Evolutionary conservation across 495 filamentous ascomycete genomes (phyloP), one percentile per base, ranked within the genome.

Genomic region (Entonaema liquescens): DNA sequence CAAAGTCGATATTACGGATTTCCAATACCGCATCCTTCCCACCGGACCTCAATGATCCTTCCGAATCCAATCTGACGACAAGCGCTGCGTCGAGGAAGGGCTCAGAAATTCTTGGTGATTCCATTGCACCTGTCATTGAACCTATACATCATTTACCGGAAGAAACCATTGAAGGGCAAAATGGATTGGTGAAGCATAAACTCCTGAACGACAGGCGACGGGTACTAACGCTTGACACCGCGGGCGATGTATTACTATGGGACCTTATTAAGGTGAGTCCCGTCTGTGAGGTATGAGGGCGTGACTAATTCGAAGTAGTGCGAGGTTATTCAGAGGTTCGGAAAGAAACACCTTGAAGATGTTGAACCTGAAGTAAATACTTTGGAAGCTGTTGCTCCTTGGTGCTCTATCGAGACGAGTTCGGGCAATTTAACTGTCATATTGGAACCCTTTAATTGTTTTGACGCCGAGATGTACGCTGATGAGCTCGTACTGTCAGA

Each of bases 401-500:
- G 95, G 95, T 98, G 95, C 76, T 90, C 91, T 12, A 92, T 98
- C 53, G 94, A 99, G 74, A 95, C 93, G 29, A 89, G 94, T 61
- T 98, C 95, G 4, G 95, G 95, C 42, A 90, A 91, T 67, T 79
- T 99, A 62, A 93, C 93, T 2, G 94, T 96, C 28, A 91, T 97
- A 12, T 79, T 99, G 19, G 95, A 98, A 72, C 92, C 94, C 49
- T 97, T 95, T 72, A 94, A 95, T 67, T 98, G 95, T 77, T 99
- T 99, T 73, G 96, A 98, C 79, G 96, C 94, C 38, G 95, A 99
- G 77, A 91, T 96, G 81, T 99, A 99, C 77, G 94, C 94, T 0
- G 95, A 98, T 76, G 93, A 98, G 75, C 80, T 93, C 9, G 80
- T 88, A 15, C 60, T 95, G 53, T 85, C 90, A 19, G 91, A 96